Base-by-base conservation (phyloP, 441 rosid genomes). In the Pelargonium australe region DNA sequence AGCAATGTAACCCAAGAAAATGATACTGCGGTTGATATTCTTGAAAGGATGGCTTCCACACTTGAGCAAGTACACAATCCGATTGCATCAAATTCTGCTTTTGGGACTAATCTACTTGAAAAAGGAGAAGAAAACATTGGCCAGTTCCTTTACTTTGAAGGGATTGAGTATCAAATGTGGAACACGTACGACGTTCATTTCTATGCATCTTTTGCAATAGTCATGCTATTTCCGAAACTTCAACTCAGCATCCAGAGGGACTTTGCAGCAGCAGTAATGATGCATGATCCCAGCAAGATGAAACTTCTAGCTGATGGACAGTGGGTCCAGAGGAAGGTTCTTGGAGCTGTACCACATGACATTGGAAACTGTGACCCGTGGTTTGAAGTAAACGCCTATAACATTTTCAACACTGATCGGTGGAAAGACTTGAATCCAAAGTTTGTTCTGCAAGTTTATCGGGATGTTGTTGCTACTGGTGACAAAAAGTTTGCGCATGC, bases 381-480 rank as follows among this genome's bases (percentile, higher is more conserved):
- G 97, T 89, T 87, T 75, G 92, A 89, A 80, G 90, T 91, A 5
- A 91, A 93, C 62, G 89, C 88, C 2, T 93, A 93, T 75, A 80
- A 65, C 64, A 77, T 93, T 65, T 82, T 87, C 61, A 72, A 89
- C 74, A 89, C 95, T 0, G 90, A 82, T 70, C 64, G 87, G 44
- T 93, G 97, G 98, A 91, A 93, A 79, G 98, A 91, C 81, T 76
- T 93, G 84, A 89, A 93, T 73, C 89, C 96, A 7, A 93, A 93
- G 70, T 93, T 89, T 66, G 97, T 93, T 68, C 97, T 90, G 75
- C 98, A 93, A 76, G 90, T 87, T 55, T 89, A 89, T 72, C 79
- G 98, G 51, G 98, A 89, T 43, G 91, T 93, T 17, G 84, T 85
- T 70, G 95, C 87, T 10, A 93, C 97, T 1, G 92, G 91, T 8